Evolutionary conservation across 2,329 filamentous ascomycete genomes (phyloP), one percentile per base, ranked within the genome.

Genomic region (Fusarium protoensiforme): DNA sequence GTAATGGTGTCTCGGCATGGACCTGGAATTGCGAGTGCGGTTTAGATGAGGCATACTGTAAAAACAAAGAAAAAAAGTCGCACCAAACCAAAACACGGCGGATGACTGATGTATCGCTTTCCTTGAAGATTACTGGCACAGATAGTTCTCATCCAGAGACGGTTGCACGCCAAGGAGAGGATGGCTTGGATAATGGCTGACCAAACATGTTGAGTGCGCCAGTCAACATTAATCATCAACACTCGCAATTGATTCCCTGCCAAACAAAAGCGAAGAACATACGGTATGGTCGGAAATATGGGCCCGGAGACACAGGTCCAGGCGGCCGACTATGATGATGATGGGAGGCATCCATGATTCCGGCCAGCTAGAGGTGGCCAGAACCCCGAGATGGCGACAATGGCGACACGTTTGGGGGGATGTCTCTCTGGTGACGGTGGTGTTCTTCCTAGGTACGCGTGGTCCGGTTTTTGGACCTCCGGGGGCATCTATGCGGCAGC

Each of bases 31-130:
- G 43, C 29, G 8, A 61, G 43, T 46, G 56, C 46, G 62, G 63
- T 57, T 58, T 73, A 73, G 61, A 64, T 38, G 59, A 74, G 51
- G 35, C 46, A 51, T 51, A 61, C 60, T 36, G 14, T 58, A 71
- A 43, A 51, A 20, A 53, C 27, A 29, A 22, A 59, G 33, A 33
- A 59, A 27, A 27, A 43, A 36, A 31, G 14, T 61, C 48, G n/a
- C 61, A 48, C 35, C 31, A 69, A 63, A 48, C 35, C 31, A 69
- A 63, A 54, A 58, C 20, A 54, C 60, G 46, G 62, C 61, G 27
- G 22, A 60, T 51, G 46, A 51, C 46, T 29, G 39, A 61, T 41
- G 31, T 24, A 68, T 36, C 20, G 27, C 22, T 64, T 24, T 60
- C 35, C 22, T 51, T 20, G 38, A 43, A 48, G 35, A 31, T 74